These are phyloP conservation scores for Pichia heedii DNA, from an alignment of 805 yeast genomes.

Conservation along the genomic window DNA sequence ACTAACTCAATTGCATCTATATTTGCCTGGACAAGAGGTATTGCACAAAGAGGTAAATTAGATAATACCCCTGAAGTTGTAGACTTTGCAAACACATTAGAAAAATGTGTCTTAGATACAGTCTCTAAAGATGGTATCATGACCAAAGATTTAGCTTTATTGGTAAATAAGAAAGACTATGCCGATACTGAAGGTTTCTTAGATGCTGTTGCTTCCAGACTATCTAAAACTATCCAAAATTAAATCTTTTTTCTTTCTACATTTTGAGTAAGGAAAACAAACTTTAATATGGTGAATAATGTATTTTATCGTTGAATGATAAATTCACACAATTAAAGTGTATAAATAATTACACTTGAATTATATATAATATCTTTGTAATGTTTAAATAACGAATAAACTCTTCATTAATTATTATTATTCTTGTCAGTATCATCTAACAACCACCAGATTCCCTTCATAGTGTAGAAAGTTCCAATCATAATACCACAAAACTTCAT, in stretches of 20 bases:
- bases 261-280: background rate
- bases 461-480: slow-evolving; percentile 37
- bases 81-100: slow-evolving; percentile 55
- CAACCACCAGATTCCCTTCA: slow-evolving; percentile 37
- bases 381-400: background rate
- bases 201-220: slow-evolving; percentile 57
- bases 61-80: slow-evolving; percentile 66
- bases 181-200: slow-evolving; percentile 72
- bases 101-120: slow-evolving; percentile 60
- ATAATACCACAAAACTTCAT: slow-evolving; percentile 36
- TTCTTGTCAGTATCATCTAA: slow-evolving; percentile 24
- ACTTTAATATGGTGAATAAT: too few species aligned
- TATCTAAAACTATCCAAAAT: slow-evolving; percentile 13
- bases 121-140: slow-evolving; percentile 67
- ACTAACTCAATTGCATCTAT: slow-evolving; percentile 82
- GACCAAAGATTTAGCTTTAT: slow-evolving; percentile 74
- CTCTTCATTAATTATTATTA: background rate
- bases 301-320: background rate
- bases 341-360: background rate
- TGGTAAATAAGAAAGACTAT: slow-evolving; percentile 51
- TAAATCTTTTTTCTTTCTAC: background rate
- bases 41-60: slow-evolving; percentile 71
- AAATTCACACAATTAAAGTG: too few species aligned
- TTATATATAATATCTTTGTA: background rate
- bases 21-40: slow-evolving; percentile 82